Conservation (phyloP, 345 rosid genomes). For the Kernera saxatilis region DNA sequence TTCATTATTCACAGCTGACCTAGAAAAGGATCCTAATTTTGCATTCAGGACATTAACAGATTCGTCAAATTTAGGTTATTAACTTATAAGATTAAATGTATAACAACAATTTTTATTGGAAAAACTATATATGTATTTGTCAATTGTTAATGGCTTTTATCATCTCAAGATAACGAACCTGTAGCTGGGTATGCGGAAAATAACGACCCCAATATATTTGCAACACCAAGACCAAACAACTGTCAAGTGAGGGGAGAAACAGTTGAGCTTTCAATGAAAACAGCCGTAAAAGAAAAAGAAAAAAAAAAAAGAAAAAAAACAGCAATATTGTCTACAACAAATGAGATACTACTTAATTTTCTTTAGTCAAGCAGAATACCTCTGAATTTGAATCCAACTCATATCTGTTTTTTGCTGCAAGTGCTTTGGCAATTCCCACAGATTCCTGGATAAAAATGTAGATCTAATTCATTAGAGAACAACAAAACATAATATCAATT, state of each 20-base stretch:
- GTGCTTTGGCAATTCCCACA: conserved; percentile 98
- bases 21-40: conserved; percentile 84
- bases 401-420: conserved; percentile 95
- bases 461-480: not conserved
- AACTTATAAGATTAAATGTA: not conserved
- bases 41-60: conserved; percentile 25
- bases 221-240: conserved; percentile 97
- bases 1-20: conserved; percentile 98
- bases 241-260: conserved; percentile 31
- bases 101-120: not conserved
- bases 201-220: conserved; percentile 84
- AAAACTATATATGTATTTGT: not conserved
- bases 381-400: conserved; percentile 96
- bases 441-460: conserved; percentile 60
- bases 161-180: conserved; percentile 47
- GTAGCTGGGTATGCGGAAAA: conserved; percentile 91
- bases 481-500: not conserved
- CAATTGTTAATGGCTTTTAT: not conserved
- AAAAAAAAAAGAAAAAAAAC: not conserved
- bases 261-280: conserved; percentile 14
- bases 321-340: not conserved
- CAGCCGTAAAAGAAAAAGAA: not conserved
- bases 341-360: not conserved
- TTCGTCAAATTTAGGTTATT: conserved; percentile 4
- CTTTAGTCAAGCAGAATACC: conserved; percentile 38